Conservation (phyloP, 2,329 filamentous ascomycete species). For the Alternaria sp. region DNA sequence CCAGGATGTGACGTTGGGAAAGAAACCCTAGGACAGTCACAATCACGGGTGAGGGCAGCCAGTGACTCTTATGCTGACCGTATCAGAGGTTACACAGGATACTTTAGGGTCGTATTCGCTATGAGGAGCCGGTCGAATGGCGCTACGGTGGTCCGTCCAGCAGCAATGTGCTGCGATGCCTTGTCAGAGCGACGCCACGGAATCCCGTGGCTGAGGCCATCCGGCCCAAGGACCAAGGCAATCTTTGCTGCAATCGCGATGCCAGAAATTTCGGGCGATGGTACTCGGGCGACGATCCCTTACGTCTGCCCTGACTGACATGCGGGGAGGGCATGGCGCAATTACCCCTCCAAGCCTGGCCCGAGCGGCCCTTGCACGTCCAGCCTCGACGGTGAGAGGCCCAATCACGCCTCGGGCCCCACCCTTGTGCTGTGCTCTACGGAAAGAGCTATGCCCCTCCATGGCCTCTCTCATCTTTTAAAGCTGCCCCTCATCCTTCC, state of each 20-base stretch:
- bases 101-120: conserved; percentile 3
- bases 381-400: conserved; percentile 3
- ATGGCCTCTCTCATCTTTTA: conserved; percentile 14
- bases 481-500: conserved; percentile 22
- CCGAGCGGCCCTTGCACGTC: conserved; percentile 9
- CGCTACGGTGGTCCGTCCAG: background rate
- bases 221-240: background rate
- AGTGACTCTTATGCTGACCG: background rate
- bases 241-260: background rate
- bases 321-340: conserved; percentile 1
- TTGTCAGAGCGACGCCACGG: background rate
- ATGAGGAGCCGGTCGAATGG: conserved; percentile 5
- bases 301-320: conserved; percentile 17
- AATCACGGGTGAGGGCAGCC: background rate
- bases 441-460: conserved; percentile 17
- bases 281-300: background rate
- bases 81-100: background rate
- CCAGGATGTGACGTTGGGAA: background rate
- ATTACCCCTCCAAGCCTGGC: conserved; percentile 17
- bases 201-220: background rate
- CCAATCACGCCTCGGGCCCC: conserved; percentile 13
- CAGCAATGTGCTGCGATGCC: background rate
- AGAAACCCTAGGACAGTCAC: background rate
- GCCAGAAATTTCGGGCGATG: background rate
- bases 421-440: conserved; percentile 16